Conservation (phyloP, 2,329 filamentous ascomycete genomes). For the Ilyonectria sp. region DNA sequence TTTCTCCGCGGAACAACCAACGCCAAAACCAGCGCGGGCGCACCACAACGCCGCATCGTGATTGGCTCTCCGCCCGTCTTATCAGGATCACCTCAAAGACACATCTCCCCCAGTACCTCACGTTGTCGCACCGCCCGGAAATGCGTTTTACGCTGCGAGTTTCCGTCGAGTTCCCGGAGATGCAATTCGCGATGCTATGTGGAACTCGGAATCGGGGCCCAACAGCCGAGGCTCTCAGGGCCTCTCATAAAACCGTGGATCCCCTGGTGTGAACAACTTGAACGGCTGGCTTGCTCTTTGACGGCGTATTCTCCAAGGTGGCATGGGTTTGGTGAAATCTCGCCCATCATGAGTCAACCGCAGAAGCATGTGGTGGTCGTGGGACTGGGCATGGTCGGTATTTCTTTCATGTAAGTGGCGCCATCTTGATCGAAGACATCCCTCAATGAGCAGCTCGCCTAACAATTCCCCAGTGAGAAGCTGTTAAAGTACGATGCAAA, state of each 20-base stretch:
- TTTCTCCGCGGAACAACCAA: slow-evolving; percentile 44
- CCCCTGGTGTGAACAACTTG: slow-evolving; percentile 3
- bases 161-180: slow-evolving; percentile 39
- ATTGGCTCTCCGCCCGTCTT: slow-evolving; percentile 40
- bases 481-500: slow-evolving; percentile 87
- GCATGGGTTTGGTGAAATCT: slow-evolving; percentile 7
- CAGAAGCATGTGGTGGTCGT: slow-evolving; percentile 83
- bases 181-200: slow-evolving; percentile 41
- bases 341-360: slow-evolving; percentile 38
- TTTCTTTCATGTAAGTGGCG: slow-evolving; percentile 84
- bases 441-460: slow-evolving; percentile 10
- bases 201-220: slow-evolving; percentile 24
- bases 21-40: not conserved
- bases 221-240: slow-evolving; percentile 18
- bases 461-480: slow-evolving; percentile 77
- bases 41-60: slow-evolving; percentile 9
- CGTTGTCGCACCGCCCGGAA: slow-evolving; percentile 38
- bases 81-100: slow-evolving; percentile 40
- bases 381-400: slow-evolving; percentile 92
- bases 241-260: slow-evolving; percentile 38
- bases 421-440: not conserved
- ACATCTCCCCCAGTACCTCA: slow-evolving; percentile 26
- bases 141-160: slow-evolving; percentile 39
- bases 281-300: not conserved
- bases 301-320: not conserved